Base-by-base conservation (phyloP, 306 rosid genomes). In the Cicer arietinum region DNA sequence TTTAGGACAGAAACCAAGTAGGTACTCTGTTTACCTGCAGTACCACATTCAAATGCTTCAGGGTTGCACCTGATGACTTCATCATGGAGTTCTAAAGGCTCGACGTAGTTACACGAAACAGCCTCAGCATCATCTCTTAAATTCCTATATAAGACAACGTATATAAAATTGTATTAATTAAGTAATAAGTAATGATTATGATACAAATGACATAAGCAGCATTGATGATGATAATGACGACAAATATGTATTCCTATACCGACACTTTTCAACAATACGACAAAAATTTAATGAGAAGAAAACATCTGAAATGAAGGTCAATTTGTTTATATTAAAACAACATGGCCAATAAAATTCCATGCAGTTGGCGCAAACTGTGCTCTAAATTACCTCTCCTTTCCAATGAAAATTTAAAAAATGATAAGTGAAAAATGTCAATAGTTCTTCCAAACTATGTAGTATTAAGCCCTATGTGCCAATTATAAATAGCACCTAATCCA, bases 11-110 rank as follows among this genome's bases (percentile, higher is more conserved):
- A 71, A 81, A 71, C 74, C 73, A 87, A 90, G 87, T 79, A 85
- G 85, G 86, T 79, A 86, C 87, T 86, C 77, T 68, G 84, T 87
- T 89, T 89, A 95, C 99, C 99, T 92, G 92, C 87, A 75, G 84
- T 42, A 67, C 78, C 75, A 62, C 77, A 88, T 37, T 86, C 81
- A 73, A 95, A 92, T 71, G 99, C 99, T 64, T 90, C 88, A 42
- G 91, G 89, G 85, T 90, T 81, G 84, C 74, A 84, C 80, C 82
- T 86, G n/a, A 95, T 84, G 85, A 95, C 96, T 79, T 86, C 92
- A 50, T 87, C 91, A 20, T 84, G 87, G 80, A 95, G 92, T 85
- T 86, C 88, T 76, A 84, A 83, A 80, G 92, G 87, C 71, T 88
- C 96, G 17, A 67, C 75, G 40, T 83, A 81, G 70, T 79, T 79